These are phyloP conservation scores for Dendrocalamus sinicus DNA, from an alignment of 176 grass and related monocot species.

Conservation along the genomic window DNA sequence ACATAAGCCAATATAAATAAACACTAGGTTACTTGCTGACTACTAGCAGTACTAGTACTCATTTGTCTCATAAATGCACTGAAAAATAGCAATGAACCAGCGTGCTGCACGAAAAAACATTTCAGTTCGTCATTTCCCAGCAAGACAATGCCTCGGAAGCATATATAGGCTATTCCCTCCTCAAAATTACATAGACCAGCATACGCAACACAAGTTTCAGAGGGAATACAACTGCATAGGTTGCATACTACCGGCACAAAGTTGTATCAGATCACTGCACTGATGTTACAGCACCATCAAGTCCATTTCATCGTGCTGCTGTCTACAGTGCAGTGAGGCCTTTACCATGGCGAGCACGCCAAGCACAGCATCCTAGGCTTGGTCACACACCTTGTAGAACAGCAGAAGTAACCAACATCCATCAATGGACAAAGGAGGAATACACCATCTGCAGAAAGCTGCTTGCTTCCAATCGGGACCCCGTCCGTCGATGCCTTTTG, in stretches of 20 bases:
- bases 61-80: not conserved
- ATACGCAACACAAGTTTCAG: not conserved
- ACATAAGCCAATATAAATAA: no score
- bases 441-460: conserved; percentile 36
- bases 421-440: conserved; percentile 1
- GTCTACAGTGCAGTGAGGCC: not conserved
- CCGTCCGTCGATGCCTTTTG: not conserved
- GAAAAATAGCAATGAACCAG: not conserved
- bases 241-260: not conserved
- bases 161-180: not conserved
- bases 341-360: not conserved
- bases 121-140: not conserved
- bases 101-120: not conserved
- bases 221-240: not conserved
- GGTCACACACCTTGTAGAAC: not conserved
- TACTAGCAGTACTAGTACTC: not conserved
- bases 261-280: not conserved
- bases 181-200: not conserved
- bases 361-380: not conserved
- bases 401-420: not conserved
- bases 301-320: not conserved
- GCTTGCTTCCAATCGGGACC: conserved; percentile 28
- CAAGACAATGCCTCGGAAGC: not conserved
- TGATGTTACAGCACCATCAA: not conserved
- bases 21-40: not conserved